phyloP scores from a whole-genome alignment of 2,329 filamentous ascomycete species.

The Ceratocystis eucalypticola region DNA sequence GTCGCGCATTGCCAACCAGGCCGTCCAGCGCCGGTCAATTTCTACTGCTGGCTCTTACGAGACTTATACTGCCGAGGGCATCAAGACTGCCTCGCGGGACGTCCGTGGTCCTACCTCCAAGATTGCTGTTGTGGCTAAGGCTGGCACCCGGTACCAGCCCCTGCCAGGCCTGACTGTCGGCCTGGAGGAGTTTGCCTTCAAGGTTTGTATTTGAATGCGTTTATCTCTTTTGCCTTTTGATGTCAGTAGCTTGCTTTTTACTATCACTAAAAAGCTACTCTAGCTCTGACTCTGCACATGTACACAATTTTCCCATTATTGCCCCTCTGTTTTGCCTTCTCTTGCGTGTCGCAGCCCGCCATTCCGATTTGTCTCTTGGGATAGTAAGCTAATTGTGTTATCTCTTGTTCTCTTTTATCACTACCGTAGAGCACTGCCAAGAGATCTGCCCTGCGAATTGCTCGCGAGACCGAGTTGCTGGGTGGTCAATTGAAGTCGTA shows the following conservation, averaged over 20 bases:
- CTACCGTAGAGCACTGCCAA: constrained; percentile 59
- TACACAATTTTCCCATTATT: no score
- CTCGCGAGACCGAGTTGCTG: constrained; percentile 87
- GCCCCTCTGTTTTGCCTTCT: no score
- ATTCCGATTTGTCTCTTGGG: not conserved
- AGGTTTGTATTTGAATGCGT: constrained; percentile 40
- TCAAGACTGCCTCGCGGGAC: constrained; percentile 90
- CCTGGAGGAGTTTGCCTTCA: constrained; percentile 93
- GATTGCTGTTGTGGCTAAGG: constrained; percentile 83
- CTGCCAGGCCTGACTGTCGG: constrained; percentile 80
- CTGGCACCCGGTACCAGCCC: constrained; percentile 83
- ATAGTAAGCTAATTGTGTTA: constrained; percentile 27
- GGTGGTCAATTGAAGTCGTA: constrained; percentile 78
- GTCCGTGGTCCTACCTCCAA: constrained; percentile 78
- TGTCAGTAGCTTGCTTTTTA: constrained; percentile 8
- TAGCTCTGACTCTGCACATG: not conserved
- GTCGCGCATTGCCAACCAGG: constrained; percentile 42
- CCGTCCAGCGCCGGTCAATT: constrained; percentile 39
- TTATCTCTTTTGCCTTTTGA: not conserved
- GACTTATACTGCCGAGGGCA: constrained; percentile 67
- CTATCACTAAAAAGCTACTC: not conserved
- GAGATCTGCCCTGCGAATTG: constrained; percentile 83
- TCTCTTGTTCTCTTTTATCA: constrained; percentile 28
- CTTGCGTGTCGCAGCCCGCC: not conserved
- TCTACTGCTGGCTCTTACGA: constrained; percentile 68